These are phyloP conservation scores for Dryas octopetala DNA, from an alignment of 306 rosid species.

Conservation along the genomic window DNA sequence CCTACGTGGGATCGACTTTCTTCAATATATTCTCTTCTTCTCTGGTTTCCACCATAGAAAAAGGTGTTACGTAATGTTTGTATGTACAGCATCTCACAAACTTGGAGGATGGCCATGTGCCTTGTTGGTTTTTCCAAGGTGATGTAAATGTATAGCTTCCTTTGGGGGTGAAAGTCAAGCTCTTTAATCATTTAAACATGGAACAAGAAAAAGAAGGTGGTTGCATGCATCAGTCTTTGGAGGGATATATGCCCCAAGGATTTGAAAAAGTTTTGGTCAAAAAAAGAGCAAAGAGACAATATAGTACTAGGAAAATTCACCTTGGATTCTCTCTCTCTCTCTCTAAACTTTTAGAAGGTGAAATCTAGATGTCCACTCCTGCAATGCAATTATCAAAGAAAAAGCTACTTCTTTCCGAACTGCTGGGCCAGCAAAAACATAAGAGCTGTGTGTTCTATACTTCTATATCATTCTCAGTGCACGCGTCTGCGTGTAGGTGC, in stretches of 20 bases:
- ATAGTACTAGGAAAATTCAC: slow-evolving; percentile 21
- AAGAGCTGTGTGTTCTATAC: background rate
- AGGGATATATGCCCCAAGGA: background rate
- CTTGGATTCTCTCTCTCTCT: slow-evolving; percentile 44
- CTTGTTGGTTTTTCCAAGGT: background rate
- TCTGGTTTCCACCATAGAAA: background rate
- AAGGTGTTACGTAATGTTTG: background rate
- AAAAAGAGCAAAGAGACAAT: slow-evolving; percentile 8
- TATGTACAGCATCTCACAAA: slow-evolving; percentile 2
- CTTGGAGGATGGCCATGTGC: slow-evolving; percentile 11
- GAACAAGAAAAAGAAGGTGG: background rate
- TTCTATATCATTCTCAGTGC: too few species aligned
- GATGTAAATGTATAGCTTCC: background rate
- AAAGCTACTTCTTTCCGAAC: background rate
- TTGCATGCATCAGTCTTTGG: slow-evolving; percentile 5
- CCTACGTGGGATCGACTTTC: background rate
- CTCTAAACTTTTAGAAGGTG: background rate
- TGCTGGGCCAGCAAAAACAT: background rate
- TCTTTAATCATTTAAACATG: slow-evolving; percentile 15
- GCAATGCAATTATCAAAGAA: background rate
- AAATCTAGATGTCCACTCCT: background rate
- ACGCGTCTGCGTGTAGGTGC: too few species aligned
- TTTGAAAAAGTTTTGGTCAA: slow-evolving; percentile 17
- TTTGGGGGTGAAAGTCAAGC: slow-evolving; percentile 3
- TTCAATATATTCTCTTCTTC: background rate